Base-by-base conservation (phyloP, 2,329 filamentous ascomycete genomes). In the Iodosphaeria phyllophila region DNA sequence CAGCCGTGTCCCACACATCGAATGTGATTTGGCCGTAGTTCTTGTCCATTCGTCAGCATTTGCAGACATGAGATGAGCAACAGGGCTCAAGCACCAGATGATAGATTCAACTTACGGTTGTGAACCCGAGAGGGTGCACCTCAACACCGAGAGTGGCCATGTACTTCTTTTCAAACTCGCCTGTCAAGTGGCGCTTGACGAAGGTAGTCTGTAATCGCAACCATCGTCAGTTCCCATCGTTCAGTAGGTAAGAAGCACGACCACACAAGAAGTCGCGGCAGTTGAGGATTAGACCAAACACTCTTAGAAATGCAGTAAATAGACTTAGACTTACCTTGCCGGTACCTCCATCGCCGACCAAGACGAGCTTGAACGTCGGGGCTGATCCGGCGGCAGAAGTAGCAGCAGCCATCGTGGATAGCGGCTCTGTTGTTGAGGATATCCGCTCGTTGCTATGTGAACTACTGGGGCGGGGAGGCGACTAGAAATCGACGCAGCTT, bases 131-230 rank as follows among this genome's bases (percentile, higher is more conserved):
- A 54, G 89, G 89, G 68, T 98, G 89, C 40, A 98, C 89, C 58
- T 98, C 89, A 53, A 98, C 89, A 76, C 89, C 89, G 39, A 98
- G 80, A 32, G 89, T 98, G 47, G 89, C 89, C 57, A 98, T 95
- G 65, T 98, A 98, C 68, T 95, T 98, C 78, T 98, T 98, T 66
- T 98, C 89, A 54, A 98, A 98, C 58, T 98, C 89, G 56, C 89
- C 89, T 51, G 89, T 98, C 73, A 95, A 72, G 64, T 98, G 89
- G 52, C 89, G 89, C 77, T 98, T 98, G 69, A 98, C 89, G 60
- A 98, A 98, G 52, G 89, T 98, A 54, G 89, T 98, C 89, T 98
- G 50, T 21, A 29, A 32, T 32, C 28, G 35, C 23, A 26, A 36
- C 38, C 23, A 33, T 31, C 32, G 16, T 31, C 22, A 30, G 27